Percentiles rank a stretch among this genome's conserved stretches.
These are phyloP conservation scores for Cafeteria roenbergensis DNA, from an alignment of 108 stramenopile genomes.

Conservation along the genomic window DNA sequence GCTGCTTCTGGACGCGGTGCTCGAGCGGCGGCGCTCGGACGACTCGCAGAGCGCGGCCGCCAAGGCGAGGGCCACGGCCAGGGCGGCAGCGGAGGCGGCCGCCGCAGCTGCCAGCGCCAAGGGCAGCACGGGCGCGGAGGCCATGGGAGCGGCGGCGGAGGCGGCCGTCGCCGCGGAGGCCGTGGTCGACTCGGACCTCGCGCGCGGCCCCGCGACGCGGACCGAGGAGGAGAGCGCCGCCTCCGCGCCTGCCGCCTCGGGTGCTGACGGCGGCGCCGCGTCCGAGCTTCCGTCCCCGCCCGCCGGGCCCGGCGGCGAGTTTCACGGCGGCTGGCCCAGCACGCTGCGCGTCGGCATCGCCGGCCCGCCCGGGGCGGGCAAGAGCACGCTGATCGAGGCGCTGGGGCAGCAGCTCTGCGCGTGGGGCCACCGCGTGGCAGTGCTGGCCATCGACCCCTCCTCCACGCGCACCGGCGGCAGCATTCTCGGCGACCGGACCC, in stretches of 20 bases:
- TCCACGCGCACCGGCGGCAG: constrained; percentile 71
- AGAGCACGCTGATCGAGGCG: constrained; percentile 43
- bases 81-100: too few relatives aligned
- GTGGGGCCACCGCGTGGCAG: background rate
- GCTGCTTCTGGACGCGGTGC: constrained; percentile 14
- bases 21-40: too few relatives aligned
- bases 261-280: too few relatives aligned
- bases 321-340: too few relatives aligned
- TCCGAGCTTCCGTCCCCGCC: too few relatives aligned
- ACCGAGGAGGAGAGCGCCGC: too few relatives aligned
- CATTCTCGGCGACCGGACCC: constrained; percentile 93
- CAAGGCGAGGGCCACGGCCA: too few relatives aligned
- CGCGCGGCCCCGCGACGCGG: background rate
- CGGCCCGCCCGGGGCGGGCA: constrained; percentile 50
- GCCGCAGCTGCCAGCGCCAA: too few relatives aligned
- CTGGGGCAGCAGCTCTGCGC: constrained; percentile 16
- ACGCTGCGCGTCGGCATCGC: constrained; percentile 44
- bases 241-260: too few relatives aligned
- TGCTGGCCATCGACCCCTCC: constrained; percentile 57
- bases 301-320: background rate
- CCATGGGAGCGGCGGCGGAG: too few relatives aligned
- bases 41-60: too few relatives aligned
- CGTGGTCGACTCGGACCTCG: background rate
- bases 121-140: too few relatives aligned
- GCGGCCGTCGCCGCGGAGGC: background rate